Base-by-base conservation (phyloP, 2,329 filamentous ascomycete genomes). In the Chaetomium strumarium region DNA sequence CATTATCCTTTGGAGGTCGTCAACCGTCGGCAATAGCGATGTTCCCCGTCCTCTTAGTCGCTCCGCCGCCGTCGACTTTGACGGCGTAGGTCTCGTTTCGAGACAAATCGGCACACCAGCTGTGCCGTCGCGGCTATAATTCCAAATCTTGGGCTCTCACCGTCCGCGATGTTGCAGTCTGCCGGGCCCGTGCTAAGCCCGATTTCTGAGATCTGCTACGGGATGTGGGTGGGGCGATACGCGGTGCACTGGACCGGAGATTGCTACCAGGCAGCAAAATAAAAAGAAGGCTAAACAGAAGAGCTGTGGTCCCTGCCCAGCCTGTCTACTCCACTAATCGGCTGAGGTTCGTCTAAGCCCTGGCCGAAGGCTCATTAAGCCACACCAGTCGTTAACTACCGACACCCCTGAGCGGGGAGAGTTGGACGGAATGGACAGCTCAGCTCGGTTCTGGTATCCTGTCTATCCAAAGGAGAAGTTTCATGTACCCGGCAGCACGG, bases 181-280 rank as follows among this genome's bases (percentile, higher is more conserved):
- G 42, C 50, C n/a, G n/a, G n/a, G n/a, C 40, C 47, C 36, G 49
- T 38, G 34, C 31, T 11, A 37, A 56, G 49, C 51, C 40, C 46
- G 54, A 58, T 53, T 48, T 20, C 41, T 47, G 19, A 58, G 56
- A 58, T 56, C 55, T 36, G 44, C 46, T 55, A 49, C 44, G 50
- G 44, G 16, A 51, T 51, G 45, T 45, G 49, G 49, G 45, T 45
- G 49, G 49, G 46, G 40, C 40, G 37, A 46, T 34, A 39, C 40
- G 24, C 24, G n/a, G 4, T 24, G 24, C 24, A 24, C 16, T 11
- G 24, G 36, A 16, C 41, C n/a, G 20, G 45, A 44, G 41, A 40
- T 56, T 51, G 47, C 34, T 43, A 53, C 48, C 53, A 59, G 57
- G 57, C 57, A 59, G 49, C 57, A 59, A 55, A 56, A 59, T 59